Percentiles rank a stretch among this genome's conserved stretches.
These are phyloP conservation scores for Taiwanofungus camphoratus DNA, from an alignment of 1,284 basidiomycete species.

Conservation along the genomic window DNA sequence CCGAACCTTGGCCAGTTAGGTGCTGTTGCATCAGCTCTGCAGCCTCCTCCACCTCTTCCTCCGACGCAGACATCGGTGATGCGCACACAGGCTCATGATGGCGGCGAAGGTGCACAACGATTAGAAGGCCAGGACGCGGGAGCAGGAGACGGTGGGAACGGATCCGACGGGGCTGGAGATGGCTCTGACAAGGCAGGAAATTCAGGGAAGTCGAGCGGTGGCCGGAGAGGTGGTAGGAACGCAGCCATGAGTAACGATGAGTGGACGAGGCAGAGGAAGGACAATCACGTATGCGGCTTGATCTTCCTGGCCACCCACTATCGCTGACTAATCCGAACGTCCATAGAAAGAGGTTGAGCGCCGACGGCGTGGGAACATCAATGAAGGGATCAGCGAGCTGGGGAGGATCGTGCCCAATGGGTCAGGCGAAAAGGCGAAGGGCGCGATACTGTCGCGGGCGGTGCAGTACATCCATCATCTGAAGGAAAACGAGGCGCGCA, in stretches of 20 bases:
- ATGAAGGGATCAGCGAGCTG: slow-evolving; percentile 92
- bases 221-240: slow-evolving; percentile 32
- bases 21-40: slow-evolving; percentile 36
- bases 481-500: slow-evolving; percentile 85
- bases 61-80: slow-evolving; percentile 18
- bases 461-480: slow-evolving; percentile 88
- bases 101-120: background rate
- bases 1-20: slow-evolving; percentile 58
- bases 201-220: slow-evolving; percentile 8
- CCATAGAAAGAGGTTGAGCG: slow-evolving; percentile 94
- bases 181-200: slow-evolving; percentile 5
- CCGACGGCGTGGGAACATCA: slow-evolving; percentile 89
- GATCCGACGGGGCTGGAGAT: background rate
- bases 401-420: slow-evolving; percentile 85
- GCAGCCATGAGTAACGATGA: slow-evolving; percentile 51
- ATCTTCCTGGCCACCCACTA: background rate
- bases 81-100: slow-evolving; percentile 23
- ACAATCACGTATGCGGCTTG: slow-evolving; percentile 64
- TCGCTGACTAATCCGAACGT: slow-evolving; percentile 3
- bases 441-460: slow-evolving; percentile 79
- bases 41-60: slow-evolving; percentile 33
- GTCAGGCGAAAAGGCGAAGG: slow-evolving; percentile 85
- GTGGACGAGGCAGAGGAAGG: slow-evolving; percentile 78
- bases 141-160: background rate
- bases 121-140: background rate